Conservation (phyloP, 352 stramenopile genomes). For the Plasmopara viticola region DNA sequence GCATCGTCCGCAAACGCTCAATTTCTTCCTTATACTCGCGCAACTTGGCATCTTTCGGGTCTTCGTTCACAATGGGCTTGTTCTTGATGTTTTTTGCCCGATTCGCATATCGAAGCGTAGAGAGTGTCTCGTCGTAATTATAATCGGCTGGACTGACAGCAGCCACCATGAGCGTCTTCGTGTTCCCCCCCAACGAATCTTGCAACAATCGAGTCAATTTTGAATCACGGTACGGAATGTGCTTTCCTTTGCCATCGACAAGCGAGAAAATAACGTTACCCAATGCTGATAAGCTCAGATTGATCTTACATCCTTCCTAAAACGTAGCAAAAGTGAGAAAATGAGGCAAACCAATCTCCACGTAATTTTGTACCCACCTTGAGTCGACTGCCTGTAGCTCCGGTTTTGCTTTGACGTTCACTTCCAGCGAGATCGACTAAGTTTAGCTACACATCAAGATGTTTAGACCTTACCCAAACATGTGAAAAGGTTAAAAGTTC, state of each 20-base stretch:
- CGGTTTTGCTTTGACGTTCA: slow-evolving; percentile 81
- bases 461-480: neutral
- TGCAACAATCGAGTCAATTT: slow-evolving; percentile 89
- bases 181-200: slow-evolving; percentile 93
- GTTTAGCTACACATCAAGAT: slow-evolving; percentile 41
- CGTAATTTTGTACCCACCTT: slow-evolving; percentile 29
- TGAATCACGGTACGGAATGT: slow-evolving; percentile 88
- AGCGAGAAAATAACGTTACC: slow-evolving; percentile 84
- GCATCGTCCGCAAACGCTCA: slow-evolving; percentile 75
- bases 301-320: slow-evolving; percentile 85
- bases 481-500: neutral
- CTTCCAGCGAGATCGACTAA: slow-evolving; percentile 77
- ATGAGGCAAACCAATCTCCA: neutral
- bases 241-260: slow-evolving; percentile 79
- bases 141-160: slow-evolving; percentile 92
- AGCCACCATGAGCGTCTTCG: slow-evolving; percentile 95
- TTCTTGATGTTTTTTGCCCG: slow-evolving; percentile 97
- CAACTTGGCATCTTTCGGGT: slow-evolving; percentile 90
- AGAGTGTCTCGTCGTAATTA: slow-evolving; percentile 95
- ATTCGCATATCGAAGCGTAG: slow-evolving; percentile 94
- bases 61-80: slow-evolving; percentile 93
- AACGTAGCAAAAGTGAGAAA: neutral
- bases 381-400: slow-evolving; percentile 65
- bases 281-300: slow-evolving; percentile 67
- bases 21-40: slow-evolving; percentile 89